A percentile compares a stretch with the other conserved stretches of the same genome.
Conservation (phyloP, 257 asterid species). For the Nicotiana tabacum region DNA sequence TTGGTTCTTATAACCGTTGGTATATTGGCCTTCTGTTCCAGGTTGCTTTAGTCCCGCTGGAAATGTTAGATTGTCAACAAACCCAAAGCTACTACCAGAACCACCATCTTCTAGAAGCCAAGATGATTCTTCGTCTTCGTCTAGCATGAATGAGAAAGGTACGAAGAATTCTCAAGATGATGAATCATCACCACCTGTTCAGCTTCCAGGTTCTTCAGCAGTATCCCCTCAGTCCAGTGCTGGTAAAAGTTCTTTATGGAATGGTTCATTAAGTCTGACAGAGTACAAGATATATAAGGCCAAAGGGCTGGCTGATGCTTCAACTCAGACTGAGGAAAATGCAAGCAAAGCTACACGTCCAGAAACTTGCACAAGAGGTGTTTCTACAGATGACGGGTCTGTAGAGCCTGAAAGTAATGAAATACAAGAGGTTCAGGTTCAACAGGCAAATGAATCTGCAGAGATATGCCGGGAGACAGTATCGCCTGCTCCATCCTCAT, state of each 20-base stretch:
- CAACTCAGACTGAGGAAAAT: conserved; percentile 89
- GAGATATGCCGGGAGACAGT: conserved; percentile 46
- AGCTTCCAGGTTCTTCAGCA: conserved; percentile 47
- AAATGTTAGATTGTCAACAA: conserved; percentile 46
- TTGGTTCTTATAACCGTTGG: neutral
- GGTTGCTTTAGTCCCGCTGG: conserved; percentile 70
- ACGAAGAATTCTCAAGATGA: conserved; percentile 70
- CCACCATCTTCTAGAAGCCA: conserved; percentile 82
- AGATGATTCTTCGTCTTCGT: conserved; percentile 83
- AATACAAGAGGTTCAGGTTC: conserved; percentile 21
- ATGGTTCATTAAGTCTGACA: conserved; percentile 61
- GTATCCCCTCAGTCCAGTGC: conserved; percentile 60
- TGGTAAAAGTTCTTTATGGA: conserved; percentile 63
- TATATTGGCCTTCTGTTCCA: conserved; percentile 17
- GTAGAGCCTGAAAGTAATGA: conserved; percentile 30
- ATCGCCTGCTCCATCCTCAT: conserved; percentile 71
- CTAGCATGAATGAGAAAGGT: conserved; percentile 64
- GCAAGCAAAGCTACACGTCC: conserved; percentile 29
- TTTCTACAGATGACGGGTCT: conserved; percentile 66
- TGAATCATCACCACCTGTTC: conserved; percentile 59
- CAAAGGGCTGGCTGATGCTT: conserved; percentile 78
- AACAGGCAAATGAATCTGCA: conserved; percentile 37
- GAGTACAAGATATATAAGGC: conserved; percentile 77
- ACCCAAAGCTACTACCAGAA: conserved; percentile 68
- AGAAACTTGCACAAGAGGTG: conserved; percentile 60